Evolutionary conservation across 495 filamentous ascomycete genomes (phyloP), one percentile per base, ranked within the genome.

Genomic region (Penicillium flavigenum): DNA sequence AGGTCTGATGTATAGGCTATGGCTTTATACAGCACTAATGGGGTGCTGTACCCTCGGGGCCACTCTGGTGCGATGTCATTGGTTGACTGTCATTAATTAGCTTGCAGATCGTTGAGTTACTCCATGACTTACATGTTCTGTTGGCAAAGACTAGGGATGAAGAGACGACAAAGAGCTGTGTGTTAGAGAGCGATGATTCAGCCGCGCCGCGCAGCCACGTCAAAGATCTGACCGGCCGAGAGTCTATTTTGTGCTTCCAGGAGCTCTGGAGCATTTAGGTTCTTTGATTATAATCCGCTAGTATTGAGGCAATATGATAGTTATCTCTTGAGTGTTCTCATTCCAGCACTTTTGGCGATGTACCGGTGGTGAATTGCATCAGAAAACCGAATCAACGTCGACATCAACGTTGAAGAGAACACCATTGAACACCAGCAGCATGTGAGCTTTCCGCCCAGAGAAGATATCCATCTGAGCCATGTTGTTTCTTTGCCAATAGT

Each of bases 321-420:
- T n/a, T 27, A 32, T 32, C 3, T 32, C 12, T 32, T 32, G 10
- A 32, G 31, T 32, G 31, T 32, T 32, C 31, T 12, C 2, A 32
- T 32, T 32, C 10, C 3, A 32, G 31, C 10, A 32, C 31, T 10
- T 32, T 32, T 32, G 0, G 10, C 31, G 45, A 49, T 51, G 14
- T 51, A 50, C 31, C 19, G 19, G 47, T 51, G 14, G 20, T 51
- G 11, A 51, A 51, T 39, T 11, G 20, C 39, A 6, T 51, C 0
- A 39, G 47, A n/a, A 39, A 26, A 19, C 27, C 39, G 19, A 24
- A 34, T 39, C 12, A 39, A 51, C 17, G 48, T 24, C 39, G 0
- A 48, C 3, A 49, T 49, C 8, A 49, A 36, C 9, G 47, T 50
- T 47, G 12, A 47, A 27, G 20, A n/a, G 32, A 49, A 34, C 10